Base-by-base conservation (phyloP, 345 rosid species). In the Eucalyptus caleyi region DNA sequence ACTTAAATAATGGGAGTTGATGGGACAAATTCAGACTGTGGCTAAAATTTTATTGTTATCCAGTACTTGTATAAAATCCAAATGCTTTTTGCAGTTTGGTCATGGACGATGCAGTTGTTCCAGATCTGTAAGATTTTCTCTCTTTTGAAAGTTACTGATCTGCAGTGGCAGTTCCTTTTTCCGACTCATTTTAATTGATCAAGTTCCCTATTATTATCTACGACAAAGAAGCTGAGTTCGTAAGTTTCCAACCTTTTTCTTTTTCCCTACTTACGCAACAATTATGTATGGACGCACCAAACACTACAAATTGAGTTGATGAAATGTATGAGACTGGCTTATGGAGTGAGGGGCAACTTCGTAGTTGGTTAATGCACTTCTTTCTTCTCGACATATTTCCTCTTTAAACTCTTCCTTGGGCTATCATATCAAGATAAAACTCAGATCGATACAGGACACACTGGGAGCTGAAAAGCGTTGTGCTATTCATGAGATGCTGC, bases 51-150 rank as follows among this genome's bases (percentile, higher is more conserved):
- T 37, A 77, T 77, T 37, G 45, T 77, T 77, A 77, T 21, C 45
- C 83, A 37, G 27, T 89, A 88, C 89, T 87, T 89, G 72, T 92
- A 90, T 90, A 91, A 91, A 87, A 89, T 91, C 90, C 92, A 89
- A 89, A 88, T 88, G 91, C 87, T 83, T 88, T 56, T 89, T 65
- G 92, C 88, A 86, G 88, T 88, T 89, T 87, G 92, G 51, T 90
- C 83, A 88, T 77, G 90, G 83, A 87, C 86, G 86, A 88, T 82
- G n/a, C 87, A 21, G 42, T 51, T 9, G 82, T 87, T 60, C 49
- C 27, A 54, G 77, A 77, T 54, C 80, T 89, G 44, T 82, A n/a
- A 56, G 53, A 42, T 89, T 89, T 88, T 88, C 87, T 89, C 80
- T 19, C 45, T 77, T 51, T 51, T 67, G 87, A 89, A 77, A 67